Conservation (phyloP, 2,329 filamentous ascomycete genomes). For the Didymella pomorum region DNA sequence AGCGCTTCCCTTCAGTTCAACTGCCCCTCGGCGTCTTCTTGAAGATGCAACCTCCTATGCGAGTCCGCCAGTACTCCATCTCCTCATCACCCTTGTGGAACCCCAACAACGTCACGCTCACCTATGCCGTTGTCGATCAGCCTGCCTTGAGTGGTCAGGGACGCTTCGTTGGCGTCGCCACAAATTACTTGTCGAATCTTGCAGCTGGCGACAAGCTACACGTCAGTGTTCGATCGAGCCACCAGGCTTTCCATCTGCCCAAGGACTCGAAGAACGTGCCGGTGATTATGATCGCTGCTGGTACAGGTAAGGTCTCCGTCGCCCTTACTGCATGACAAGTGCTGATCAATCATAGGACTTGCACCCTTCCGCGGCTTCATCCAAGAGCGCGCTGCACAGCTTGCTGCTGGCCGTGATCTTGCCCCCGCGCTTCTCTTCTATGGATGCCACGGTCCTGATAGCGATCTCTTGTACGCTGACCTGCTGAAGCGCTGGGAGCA, state of each 20-base stretch:
- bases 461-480: constrained; percentile 68
- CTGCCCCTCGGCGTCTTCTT: constrained; percentile 74
- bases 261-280: constrained; percentile 52
- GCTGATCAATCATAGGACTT: constrained; percentile 42
- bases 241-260: constrained; percentile 56
- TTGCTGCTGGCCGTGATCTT: constrained; percentile 59
- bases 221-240: constrained; percentile 52
- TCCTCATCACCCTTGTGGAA: constrained; percentile 74
- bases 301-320: constrained; percentile 35
- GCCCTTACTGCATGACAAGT: background rate
- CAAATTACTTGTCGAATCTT: constrained; percentile 53
- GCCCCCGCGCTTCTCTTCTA: constrained; percentile 71
- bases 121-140: constrained; percentile 70
- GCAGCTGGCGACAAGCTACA: constrained; percentile 53
- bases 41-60: constrained; percentile 77
- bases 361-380: constrained; percentile 56
- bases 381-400: constrained; percentile 52
- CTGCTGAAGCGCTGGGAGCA: constrained; percentile 67
- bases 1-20: constrained; percentile 64
- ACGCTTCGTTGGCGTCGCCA: constrained; percentile 55
- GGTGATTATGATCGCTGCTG: constrained; percentile 51
- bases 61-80: constrained; percentile 80
- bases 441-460: constrained; percentile 65
- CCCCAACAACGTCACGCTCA: constrained; percentile 67
- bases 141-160: constrained; percentile 58